Conservation (phyloP, 805 yeast species). For the Candida insectorum region DNA sequence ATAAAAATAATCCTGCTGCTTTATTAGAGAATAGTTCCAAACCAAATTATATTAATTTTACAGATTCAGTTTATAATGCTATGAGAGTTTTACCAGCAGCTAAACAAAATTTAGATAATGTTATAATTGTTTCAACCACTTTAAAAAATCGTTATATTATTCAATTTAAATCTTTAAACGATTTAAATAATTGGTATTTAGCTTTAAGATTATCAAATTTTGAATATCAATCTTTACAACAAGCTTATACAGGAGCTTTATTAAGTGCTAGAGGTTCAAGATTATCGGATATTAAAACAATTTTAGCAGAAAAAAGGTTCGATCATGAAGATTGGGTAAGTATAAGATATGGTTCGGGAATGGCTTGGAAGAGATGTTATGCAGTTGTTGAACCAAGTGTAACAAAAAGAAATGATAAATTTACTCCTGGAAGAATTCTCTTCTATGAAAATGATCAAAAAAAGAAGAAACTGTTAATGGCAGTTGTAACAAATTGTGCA, state of each 20-base stretch:
- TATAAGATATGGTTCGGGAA: conserved; percentile 93
- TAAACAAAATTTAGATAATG: conserved; percentile 60
- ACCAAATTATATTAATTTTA: conserved; percentile 85
- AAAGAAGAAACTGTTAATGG: conserved; percentile 69
- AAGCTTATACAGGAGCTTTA: conserved; percentile 94
- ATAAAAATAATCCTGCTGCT: conserved; percentile 46
- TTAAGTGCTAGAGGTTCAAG: conserved; percentile 87
- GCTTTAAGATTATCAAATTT: conserved; percentile 77
- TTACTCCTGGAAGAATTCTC: conserved; percentile 62
- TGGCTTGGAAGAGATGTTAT: conserved; percentile 96
- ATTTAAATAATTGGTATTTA: conserved; percentile 73
- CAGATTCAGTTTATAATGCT: conserved; percentile 84
- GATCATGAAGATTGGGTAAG: conserved; percentile 92
- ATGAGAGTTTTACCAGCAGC: conserved; percentile 65
- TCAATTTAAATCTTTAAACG: conserved; percentile 66
- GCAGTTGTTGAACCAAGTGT: conserved; percentile 79
- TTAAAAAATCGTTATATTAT: conserved; percentile 81
- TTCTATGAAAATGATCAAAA: conserved; percentile 83
- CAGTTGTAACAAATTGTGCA: conserved; percentile 65
- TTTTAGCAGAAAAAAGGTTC: conserved; percentile 80
- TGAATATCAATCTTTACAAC: conserved; percentile 83
- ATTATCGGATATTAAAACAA: conserved; percentile 79
- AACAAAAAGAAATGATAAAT: conserved; percentile 41
- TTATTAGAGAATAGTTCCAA: conserved; percentile 59
- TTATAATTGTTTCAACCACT: conserved; percentile 88